Evolutionary conservation across 768 basidiomycete genomes (phyloP).

Genomic region (Boletus vinaceobasis): DNA sequence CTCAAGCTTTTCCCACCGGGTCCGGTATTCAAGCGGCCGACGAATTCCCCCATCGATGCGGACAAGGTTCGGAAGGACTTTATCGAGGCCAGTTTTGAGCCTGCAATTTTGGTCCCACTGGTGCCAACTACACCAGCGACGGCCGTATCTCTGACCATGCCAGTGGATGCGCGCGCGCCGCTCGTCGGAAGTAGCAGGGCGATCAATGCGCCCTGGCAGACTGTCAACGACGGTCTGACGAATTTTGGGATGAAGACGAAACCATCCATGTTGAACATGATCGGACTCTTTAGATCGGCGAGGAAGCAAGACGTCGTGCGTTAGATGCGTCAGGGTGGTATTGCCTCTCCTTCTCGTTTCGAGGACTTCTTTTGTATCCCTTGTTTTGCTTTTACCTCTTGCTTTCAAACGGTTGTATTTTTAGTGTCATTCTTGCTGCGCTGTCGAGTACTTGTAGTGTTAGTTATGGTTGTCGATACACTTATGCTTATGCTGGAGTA

Average conservation of each 20-base stretch:
- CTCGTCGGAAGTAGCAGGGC: background rate
- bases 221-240: conserved; percentile 5
- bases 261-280: conserved; percentile 25
- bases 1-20: conserved; percentile 36
- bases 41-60: conserved; percentile 36
- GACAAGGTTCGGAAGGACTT: conserved; percentile 39
- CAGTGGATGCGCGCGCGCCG: background rate
- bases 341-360: background rate
- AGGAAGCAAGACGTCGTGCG: conserved; percentile 16
- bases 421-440: background rate
- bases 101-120: conserved; percentile 8
- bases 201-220: conserved; percentile 4
- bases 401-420: background rate
- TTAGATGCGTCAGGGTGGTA: background rate
- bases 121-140: conserved; percentile 1
- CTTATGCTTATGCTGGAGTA: background rate
- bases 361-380: background rate
- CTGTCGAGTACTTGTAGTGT: background rate
- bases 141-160: background rate
- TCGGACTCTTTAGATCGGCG: conserved; percentile 30
- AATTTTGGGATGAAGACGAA: conserved; percentile 21
- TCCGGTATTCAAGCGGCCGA: conserved; percentile 31
- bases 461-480: background rate
- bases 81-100: conserved; percentile 44
- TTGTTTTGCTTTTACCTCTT: background rate